These are phyloP conservation scores for Sphagnum magellanicum DNA, from an alignment of 228 moss, liverwort and hornwort genomes.

Conservation along the genomic window DNA sequence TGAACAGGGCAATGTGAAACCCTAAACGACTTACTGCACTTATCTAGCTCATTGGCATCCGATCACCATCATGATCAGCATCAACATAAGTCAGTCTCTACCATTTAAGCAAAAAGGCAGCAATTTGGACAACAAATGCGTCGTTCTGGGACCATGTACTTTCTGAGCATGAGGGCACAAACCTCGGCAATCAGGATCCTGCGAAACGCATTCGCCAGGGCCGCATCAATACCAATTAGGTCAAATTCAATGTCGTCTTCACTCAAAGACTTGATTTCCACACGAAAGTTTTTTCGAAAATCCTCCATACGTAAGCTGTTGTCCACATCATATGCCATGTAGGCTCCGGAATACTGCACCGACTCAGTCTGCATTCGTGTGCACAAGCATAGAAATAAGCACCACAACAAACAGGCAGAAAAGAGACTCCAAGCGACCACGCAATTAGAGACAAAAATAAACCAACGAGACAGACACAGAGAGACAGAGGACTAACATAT, in stretches of 20 bases:
- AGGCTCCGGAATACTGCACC: conserved; percentile 95
- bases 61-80: neutral
- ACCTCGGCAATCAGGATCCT: conserved; percentile 96
- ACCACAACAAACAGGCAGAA: neutral
- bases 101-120: too few relatives aligned
- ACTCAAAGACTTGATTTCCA: conserved; percentile 62
- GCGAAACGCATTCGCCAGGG: conserved; percentile 93
- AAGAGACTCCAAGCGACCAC: neutral
- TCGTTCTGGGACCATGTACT: too few relatives aligned
- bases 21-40: too few relatives aligned
- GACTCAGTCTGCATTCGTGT: conserved; percentile 76
- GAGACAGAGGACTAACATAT: conserved; percentile 40
- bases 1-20: too few relatives aligned
- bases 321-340: conserved; percentile 82
- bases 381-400: neutral
- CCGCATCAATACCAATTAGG: conserved; percentile 89
- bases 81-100: too few relatives aligned
- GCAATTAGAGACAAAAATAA: neutral
- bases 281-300: conserved; percentile 69
- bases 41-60: neutral
- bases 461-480: neutral
- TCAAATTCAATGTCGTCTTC: conserved; percentile 96
- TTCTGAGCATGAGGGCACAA: neutral
- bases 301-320: conserved; percentile 77
- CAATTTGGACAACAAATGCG: too few relatives aligned